phyloP scores from a whole-genome alignment of 106 monocot genomes.

The Gastrodia elata region DNA sequence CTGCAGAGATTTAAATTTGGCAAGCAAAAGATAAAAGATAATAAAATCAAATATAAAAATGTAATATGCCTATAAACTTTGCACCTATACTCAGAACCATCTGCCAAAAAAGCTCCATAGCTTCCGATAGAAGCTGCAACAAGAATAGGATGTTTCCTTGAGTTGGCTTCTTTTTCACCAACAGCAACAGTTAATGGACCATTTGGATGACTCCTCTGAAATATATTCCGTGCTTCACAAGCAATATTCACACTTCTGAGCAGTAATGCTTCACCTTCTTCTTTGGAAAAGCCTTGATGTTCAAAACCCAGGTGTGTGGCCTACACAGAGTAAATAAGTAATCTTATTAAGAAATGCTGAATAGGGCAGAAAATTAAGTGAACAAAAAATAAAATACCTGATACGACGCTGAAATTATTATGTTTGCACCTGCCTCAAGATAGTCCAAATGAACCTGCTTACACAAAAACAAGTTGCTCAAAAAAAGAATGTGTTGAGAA shows the following conservation, averaged over 20 bases:
- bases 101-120: constrained; percentile 92
- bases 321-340: constrained; percentile 19
- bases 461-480: neutral
- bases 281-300: constrained; percentile 50
- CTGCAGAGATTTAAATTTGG: neutral
- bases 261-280: constrained; percentile 71
- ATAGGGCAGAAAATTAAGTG: constrained; percentile 2
- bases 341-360: neutral
- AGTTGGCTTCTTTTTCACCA: neutral
- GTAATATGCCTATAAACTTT: neutral
- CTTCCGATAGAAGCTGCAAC: constrained; percentile 90
- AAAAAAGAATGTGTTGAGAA: neutral
- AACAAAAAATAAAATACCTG: constrained; percentile 35
- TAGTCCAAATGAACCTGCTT: constrained; percentile 88
- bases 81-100: constrained; percentile 91
- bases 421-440: constrained; percentile 86
- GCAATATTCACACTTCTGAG: constrained; percentile 81
- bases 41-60: neutral
- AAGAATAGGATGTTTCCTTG: constrained; percentile 28
- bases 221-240: constrained; percentile 68
- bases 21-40: neutral
- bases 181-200: neutral
- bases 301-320: constrained; percentile 89
- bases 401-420: constrained; percentile 87
- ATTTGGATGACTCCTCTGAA: constrained; percentile 17